Conservation (phyloP, 2,329 filamentous ascomycete genomes). For the Rachicladosporium sp. region DNA sequence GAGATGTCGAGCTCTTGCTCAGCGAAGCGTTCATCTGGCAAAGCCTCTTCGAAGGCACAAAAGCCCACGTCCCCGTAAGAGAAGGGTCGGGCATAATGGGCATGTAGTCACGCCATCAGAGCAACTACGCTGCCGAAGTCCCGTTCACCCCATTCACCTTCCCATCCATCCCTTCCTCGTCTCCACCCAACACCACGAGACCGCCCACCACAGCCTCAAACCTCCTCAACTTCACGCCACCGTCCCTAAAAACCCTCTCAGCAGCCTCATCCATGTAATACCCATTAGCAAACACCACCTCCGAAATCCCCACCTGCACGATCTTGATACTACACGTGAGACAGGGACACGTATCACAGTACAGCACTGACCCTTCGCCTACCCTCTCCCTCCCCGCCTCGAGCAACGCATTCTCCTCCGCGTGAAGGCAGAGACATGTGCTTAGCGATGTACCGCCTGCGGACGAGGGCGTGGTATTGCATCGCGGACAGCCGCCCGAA, state of each 20-base stretch:
- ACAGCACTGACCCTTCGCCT: constrained; percentile 67
- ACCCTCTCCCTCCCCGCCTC: constrained; percentile 90
- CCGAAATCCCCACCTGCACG: constrained; percentile 84
- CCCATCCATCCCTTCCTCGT: constrained; percentile 1
- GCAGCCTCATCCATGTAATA: constrained; percentile 85
- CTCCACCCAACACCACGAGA: constrained; percentile 15
- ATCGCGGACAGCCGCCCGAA: constrained; percentile 78
- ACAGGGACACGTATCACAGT: constrained; percentile 60
- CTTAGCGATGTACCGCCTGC: constrained; percentile 60
- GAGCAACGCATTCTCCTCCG: constrained; percentile 90
- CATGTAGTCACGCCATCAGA: no score
- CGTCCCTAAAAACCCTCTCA: constrained; percentile 68
- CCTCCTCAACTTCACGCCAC: constrained; percentile 74
- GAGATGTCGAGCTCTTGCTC: constrained; percentile 89
- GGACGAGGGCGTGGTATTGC: constrained; percentile 54
- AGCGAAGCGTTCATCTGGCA: constrained; percentile 99
- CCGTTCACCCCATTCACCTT: not conserved
- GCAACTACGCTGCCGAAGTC: no score
- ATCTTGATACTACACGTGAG: constrained; percentile 98
- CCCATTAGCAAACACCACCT: constrained; percentile 86
- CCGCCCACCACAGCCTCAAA: constrained; percentile 52
- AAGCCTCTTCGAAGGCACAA: constrained; percentile 86
- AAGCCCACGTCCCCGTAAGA: constrained; percentile 56
- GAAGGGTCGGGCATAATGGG: constrained; percentile 1
- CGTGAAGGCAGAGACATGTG: constrained; percentile 92